Base-by-base conservation (phyloP, 2,329 filamentous ascomycete genomes). In the Penicillium occitanis region DNA sequence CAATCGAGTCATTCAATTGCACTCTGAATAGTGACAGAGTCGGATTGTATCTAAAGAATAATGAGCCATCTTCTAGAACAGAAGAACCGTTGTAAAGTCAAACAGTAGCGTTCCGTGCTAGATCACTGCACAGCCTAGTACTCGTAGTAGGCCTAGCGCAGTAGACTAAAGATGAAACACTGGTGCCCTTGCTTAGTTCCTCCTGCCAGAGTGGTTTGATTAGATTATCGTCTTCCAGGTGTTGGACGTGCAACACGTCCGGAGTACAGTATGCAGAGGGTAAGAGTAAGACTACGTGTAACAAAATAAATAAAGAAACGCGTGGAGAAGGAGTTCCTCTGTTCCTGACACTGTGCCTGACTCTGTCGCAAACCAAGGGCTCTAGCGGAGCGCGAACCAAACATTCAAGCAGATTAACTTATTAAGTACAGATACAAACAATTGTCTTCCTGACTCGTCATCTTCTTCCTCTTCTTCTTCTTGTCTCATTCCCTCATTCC, bases 141-240 rank as follows among this genome's bases (percentile, higher is more conserved):
- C 19, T 19, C 19, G 19, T 19, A 19, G 30, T 55, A 55, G 51
- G 17, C 25, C 25, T 25, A 25, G 25, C 25, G 53, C 53, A 8
- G n/a, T 7, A 40, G 53, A 37, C 53, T 55, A 33, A 50, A 68
- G 46, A 69, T 72, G 71, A 72, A 72, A 72, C 71, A 68, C 70
- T 71, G 70, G 70, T 69, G 66, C 67, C 67, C 57, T 51, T 65
- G 42, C 46, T 53, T 48, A 66, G 67, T 22, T 11, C n/a, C 53
- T 57, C 51, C 51, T 55, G 51, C 51, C 17, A 53, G 4, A 25
- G 19, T 6, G 0, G 17, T 50, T 50, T 50, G 46, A 50, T 50
- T 53, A 53, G 50, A 53, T 50, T 28, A 53, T 25, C 46, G 46
- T 50, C 46, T 51, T n/a, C 1, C 14, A n/a, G 17, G 25, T 14